Base-by-base conservation (phyloP, 2,329 filamentous ascomycete genomes). In the Cladophialophora immunda region DNA sequence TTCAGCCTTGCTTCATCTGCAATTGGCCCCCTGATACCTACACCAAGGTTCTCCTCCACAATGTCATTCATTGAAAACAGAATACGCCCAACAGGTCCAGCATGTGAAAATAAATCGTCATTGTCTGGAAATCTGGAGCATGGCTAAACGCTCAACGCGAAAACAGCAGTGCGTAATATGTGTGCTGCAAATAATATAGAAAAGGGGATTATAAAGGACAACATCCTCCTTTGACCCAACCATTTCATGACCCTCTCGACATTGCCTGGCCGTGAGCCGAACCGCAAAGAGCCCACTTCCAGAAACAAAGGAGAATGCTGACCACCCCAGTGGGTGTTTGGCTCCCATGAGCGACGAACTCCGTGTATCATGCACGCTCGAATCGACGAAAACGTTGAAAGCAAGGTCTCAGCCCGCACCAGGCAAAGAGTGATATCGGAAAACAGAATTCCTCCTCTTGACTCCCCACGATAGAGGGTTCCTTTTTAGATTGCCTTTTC, bases 401-500 rank as follows among this genome's bases (percentile, higher is more conserved):
- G 11, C 27, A 50, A 50, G 11, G 17, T 8, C 13, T 11, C 41
- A 17, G 22, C 15, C 29, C 27, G 38, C 19, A 50, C 45, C 45
- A 22, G 22, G 45, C 45, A 25, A 41, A 25, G 45, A 50, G 19
- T 25, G 7, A 25, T 34, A 15, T 30, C 5, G n/a, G 27, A 30
- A 53, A 55, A 8, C 27, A 55, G 19, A 34, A 34, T n/a, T 9
- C 53, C 53, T 34, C 27, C 53, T 55, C 53, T 30, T 55, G 53
- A 19, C 53, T 30, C 53, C 53, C 53, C 13, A 55, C 53, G 25
- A 32, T 55, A 27, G 19, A 25, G 11, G n/a, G 29, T 52, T 15
- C 53, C 30, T 29, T 52, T 25, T 70, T 47, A 70, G 32, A 63
- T 52, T 30, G n/a, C 60, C 38, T 62, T 69, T 62, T 69, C 68